Evolutionary conservation across 177 flowering plant species (phyloP).

Genomic region (Tripterygium wilfordii): DNA sequence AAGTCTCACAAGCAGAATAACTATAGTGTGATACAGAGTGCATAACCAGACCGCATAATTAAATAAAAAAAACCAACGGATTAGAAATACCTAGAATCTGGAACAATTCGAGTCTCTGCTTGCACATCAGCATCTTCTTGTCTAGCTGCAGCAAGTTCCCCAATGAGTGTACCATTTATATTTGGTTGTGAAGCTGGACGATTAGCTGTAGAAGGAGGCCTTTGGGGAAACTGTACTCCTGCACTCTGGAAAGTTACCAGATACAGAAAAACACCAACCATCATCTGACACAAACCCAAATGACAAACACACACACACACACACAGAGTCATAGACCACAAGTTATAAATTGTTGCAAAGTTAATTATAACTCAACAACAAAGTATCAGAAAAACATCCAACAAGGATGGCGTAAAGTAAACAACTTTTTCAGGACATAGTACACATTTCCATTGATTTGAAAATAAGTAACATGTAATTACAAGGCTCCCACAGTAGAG

Average conservation of each 20-base stretch:
- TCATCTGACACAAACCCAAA: too few species aligned
- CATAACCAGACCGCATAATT: too few species aligned
- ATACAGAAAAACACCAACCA: neutral
- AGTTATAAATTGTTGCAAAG: too few species aligned
- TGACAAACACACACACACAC: too few species aligned
- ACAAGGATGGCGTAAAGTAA: too few species aligned
- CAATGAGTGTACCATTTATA: slow-evolving; percentile 23
- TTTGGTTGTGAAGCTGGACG: slow-evolving; percentile 19
- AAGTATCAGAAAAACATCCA: too few species aligned
- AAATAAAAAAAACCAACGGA: neutral
- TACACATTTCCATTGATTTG: too few species aligned
- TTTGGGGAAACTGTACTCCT: slow-evolving; percentile 78
- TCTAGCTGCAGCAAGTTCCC: slow-evolving; percentile 30
- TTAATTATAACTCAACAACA: too few species aligned
- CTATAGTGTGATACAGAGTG: neutral
- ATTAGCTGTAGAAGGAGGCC: slow-evolving; percentile 28
- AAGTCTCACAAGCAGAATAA: neutral
- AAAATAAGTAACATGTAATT: too few species aligned
- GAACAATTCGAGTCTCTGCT: slow-evolving; percentile 32
- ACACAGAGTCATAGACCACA: too few species aligned
- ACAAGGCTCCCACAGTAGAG: too few species aligned
- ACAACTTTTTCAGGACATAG: too few species aligned
- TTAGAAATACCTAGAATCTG: slow-evolving; percentile 70
- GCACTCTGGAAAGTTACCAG: slow-evolving; percentile 49
- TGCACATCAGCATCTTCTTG: slow-evolving; percentile 26